These are phyloP conservation scores for Trebouxia sp. DNA, from an alignment of 139 green algal genomes.

Conservation along the genomic window DNA sequence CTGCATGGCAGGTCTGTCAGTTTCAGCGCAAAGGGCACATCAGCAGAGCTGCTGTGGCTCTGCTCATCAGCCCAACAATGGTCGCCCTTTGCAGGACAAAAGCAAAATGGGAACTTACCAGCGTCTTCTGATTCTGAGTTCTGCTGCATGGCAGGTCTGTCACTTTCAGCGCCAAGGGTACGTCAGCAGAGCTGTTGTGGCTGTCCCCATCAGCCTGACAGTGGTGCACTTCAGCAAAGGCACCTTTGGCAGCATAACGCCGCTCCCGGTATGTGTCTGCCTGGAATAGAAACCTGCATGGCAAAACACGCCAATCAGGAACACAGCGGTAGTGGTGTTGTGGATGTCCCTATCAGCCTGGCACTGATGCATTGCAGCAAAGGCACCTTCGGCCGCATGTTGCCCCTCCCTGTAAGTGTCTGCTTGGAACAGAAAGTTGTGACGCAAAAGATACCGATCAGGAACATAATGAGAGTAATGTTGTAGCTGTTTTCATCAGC, in stretches of 20 bases:
- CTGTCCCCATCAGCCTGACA: background rate
- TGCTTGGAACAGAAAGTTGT: background rate
- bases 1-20: no score
- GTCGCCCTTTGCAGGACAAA: no score
- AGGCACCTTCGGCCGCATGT: background rate
- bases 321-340: no score
- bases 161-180: conserved; percentile 10
- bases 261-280: background rate
- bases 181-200: no score
- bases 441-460: no score
- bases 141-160: conserved; percentile 3
- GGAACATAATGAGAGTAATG: no score
- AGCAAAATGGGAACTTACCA: no score
- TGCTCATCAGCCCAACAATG: background rate
- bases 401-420: background rate
- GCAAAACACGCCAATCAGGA: no score
- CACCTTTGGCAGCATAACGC: background rate
- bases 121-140: background rate
- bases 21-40: no score
- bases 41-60: no score
- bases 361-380: background rate
- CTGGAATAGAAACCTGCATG: background rate
- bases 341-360: background rate
- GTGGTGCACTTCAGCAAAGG: background rate
- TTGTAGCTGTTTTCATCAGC: background rate